Evolutionary conservation across 2,329 filamentous ascomycete genomes (phyloP).

Genomic region (Seiridium unicorne): DNA sequence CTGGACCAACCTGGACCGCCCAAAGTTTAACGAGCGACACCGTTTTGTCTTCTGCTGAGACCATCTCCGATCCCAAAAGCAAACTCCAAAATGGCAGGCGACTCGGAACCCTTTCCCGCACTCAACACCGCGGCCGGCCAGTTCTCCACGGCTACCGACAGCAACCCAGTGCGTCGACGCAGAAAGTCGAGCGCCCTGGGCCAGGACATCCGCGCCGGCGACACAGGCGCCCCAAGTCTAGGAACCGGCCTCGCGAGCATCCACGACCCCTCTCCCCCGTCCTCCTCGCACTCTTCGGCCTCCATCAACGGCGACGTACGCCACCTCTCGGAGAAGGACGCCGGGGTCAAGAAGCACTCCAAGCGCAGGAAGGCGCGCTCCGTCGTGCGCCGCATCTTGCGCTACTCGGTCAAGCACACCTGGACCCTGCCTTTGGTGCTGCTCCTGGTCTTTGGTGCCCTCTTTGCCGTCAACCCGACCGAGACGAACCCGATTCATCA

Average conservation of each 20-base stretch:
- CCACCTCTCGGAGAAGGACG: conserved; percentile 17
- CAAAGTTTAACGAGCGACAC: neutral
- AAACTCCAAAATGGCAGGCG: conserved; percentile 35
- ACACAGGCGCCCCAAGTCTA: conserved; percentile 54
- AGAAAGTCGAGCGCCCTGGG: conserved; percentile 57
- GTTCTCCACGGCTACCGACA: conserved; percentile 36
- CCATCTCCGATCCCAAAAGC: neutral
- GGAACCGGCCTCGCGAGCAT: conserved; percentile 51
- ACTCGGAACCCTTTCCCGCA: conserved; percentile 54
- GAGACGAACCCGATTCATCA: conserved; percentile 74
- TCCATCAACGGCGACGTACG: conserved; percentile 16
- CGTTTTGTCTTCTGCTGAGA: neutral
- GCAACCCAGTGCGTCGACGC: conserved; percentile 42
- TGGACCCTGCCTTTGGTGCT: conserved; percentile 68
- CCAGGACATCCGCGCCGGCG: conserved; percentile 51
- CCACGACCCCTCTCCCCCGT: conserved; percentile 21
- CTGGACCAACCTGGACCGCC: too few species aligned
- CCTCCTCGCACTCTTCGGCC: conserved; percentile 14
- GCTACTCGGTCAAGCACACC: conserved; percentile 54
- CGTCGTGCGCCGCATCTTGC: conserved; percentile 51
- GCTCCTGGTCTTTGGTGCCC: conserved; percentile 58
- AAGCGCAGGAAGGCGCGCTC: conserved; percentile 57
- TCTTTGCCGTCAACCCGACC: conserved; percentile 74
- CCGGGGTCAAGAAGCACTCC: conserved; percentile 40
- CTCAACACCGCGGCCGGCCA: conserved; percentile 51